Percentiles rank a stretch among this genome's conserved stretches.
Evolutionary conservation across 2,329 filamentous ascomycete species (phyloP).

Genomic region (Parafenestella ontariensis): DNA sequence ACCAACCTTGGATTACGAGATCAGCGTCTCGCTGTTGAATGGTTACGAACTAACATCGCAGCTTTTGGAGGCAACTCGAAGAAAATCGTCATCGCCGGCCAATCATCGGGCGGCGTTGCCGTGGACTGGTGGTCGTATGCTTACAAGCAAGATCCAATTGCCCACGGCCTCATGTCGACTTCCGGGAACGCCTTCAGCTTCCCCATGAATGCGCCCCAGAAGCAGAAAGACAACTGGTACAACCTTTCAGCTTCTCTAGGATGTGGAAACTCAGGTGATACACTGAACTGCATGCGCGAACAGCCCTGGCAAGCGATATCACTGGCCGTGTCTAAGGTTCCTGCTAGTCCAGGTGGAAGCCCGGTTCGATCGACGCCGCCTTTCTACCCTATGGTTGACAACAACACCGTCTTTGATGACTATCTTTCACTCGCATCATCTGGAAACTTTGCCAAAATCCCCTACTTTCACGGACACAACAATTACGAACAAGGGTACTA

Average conservation of each 20-base stretch:
- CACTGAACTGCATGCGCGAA: conserved; percentile 27
- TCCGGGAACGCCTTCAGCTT: conserved; percentile 31
- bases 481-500: conserved; percentile 30
- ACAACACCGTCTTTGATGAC: conserved; percentile 26
- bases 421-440: conserved; percentile 22
- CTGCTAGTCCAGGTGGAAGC: conserved; percentile 25
- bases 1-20: conserved; percentile 62
- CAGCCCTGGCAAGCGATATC: conserved; percentile 15
- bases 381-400: conserved; percentile 26
- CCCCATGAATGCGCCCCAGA: conserved; percentile 19
- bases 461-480: conserved; percentile 28
- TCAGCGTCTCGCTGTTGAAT: conserved; percentile 61
- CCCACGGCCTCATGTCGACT: conserved; percentile 53
- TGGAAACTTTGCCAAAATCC: conserved; percentile 19
- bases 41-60: conserved; percentile 59
- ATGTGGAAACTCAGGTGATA: conserved; percentile 13
- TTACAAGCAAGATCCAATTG: conserved; percentile 56
- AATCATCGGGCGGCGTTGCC: conserved; percentile 54
- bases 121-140: conserved; percentile 59
- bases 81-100: conserved; percentile 56
- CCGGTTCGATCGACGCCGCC: conserved; percentile 22
- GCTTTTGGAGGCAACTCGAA: conserved; percentile 59
- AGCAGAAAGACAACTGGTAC: conserved; percentile 23
- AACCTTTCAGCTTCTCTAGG: conserved; percentile 19
- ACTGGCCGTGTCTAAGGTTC: conserved; percentile 13